Percentiles rank a stretch among this genome's conserved stretches.
Evolutionary conservation across 352 stramenopile species (phyloP).

Genomic region (Globisporangium megalacanthum): DNA sequence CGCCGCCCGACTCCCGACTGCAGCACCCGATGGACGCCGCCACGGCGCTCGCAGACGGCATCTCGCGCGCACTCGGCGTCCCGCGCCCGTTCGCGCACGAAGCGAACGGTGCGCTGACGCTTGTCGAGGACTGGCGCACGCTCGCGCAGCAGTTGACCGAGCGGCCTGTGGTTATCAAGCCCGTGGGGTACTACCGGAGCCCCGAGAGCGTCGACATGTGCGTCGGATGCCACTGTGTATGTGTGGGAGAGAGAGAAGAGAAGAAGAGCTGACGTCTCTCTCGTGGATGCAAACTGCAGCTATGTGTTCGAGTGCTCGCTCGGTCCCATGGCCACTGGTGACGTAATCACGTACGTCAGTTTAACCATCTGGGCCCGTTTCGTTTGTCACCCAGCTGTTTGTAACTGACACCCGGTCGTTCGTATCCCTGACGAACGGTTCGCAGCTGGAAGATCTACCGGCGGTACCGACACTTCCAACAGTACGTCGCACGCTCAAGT

Average conservation of each 20-base stretch:
- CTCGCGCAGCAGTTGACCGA: constrained; percentile 46
- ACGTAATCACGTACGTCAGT: constrained; percentile 35
- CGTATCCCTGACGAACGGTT: background rate
- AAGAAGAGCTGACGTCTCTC: background rate
- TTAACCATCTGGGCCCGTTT: background rate
- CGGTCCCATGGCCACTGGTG: constrained; percentile 14
- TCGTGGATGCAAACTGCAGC: constrained; percentile 18
- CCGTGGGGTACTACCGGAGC: constrained; percentile 76
- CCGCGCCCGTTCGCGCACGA: constrained; percentile 60
- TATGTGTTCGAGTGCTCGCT: constrained; percentile 78
- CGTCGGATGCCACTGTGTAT: background rate
- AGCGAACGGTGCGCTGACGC: constrained; percentile 50
- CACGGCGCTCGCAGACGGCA: constrained; percentile 33
- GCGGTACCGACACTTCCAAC: constrained; percentile 81
- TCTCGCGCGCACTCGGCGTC: constrained; percentile 51
- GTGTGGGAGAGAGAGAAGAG: too few relatives aligned
- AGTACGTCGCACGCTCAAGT: constrained; percentile 58
- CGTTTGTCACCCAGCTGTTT: background rate
- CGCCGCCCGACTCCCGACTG: too few relatives aligned
- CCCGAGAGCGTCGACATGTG: constrained; percentile 80
- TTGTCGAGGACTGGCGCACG: constrained; percentile 58
- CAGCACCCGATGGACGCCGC: background rate
- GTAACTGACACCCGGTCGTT: background rate
- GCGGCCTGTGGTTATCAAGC: constrained; percentile 42
- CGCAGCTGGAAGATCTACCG: constrained; percentile 77